Evolutionary conservation across 2,329 filamentous ascomycete genomes (phyloP).

Genomic region (Zasmidium cellare): DNA sequence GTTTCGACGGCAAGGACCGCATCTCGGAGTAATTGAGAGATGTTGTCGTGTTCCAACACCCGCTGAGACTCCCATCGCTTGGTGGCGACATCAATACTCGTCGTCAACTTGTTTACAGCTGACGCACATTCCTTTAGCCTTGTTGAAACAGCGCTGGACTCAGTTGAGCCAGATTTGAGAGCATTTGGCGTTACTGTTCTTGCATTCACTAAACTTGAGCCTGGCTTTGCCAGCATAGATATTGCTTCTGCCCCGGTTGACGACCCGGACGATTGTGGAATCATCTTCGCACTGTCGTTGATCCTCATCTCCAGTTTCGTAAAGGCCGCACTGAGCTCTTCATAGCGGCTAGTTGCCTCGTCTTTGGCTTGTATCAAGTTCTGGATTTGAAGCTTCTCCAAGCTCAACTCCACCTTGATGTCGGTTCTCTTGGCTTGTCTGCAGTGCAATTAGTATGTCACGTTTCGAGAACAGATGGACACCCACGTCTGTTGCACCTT

Average conservation of each 20-base stretch:
- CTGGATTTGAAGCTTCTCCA: slow-evolving; percentile 16
- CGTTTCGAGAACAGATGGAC: neutral
- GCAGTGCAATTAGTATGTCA: neutral
- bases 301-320: neutral
- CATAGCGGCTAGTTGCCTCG: slow-evolving; percentile 11
- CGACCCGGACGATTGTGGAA: neutral
- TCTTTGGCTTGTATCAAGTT: slow-evolving; percentile 17
- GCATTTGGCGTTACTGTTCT: neutral
- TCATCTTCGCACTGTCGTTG: neutral
- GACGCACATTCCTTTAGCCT: slow-evolving; percentile 1
- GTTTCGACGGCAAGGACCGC: too few species aligned
- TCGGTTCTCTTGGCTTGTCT: neutral
- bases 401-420: slow-evolving; percentile 1
- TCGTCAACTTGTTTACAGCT: slow-evolving; percentile 5
- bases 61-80: slow-evolving; percentile 4
- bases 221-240: neutral
- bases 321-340: slow-evolving; percentile 12
- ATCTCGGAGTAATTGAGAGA: neutral
- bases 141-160: neutral
- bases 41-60: slow-evolving; percentile 1
- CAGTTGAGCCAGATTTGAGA: neutral
- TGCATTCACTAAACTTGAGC: too few species aligned
- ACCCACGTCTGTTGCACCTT: neutral
- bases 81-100: slow-evolving; percentile 6
- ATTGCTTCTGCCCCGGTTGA: neutral